Conservation (phyloP, 2,329 filamentous ascomycete species). For the Paecilomyces formosus region DNA sequence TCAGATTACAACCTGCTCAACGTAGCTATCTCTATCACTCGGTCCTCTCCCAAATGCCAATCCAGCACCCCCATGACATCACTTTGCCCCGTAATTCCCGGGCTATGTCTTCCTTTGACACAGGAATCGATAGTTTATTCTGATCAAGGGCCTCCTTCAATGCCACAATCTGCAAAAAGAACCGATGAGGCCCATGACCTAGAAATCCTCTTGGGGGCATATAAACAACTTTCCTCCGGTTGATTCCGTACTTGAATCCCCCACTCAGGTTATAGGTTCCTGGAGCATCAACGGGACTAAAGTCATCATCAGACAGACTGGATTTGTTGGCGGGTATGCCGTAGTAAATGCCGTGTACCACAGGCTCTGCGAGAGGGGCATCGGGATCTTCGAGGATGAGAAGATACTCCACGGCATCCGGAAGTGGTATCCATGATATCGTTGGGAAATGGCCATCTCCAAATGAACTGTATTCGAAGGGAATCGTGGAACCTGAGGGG, state of each 20-base stretch:
- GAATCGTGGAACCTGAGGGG: conserved; percentile 21
- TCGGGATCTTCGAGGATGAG: conserved; percentile 44
- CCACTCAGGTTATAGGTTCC: conserved; percentile 14
- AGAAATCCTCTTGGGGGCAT: conserved; percentile 40
- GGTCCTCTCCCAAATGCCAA: conserved; percentile 38
- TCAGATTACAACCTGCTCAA: too few species aligned
- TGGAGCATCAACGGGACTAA: conserved; percentile 18
- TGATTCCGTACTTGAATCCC: conserved; percentile 42
- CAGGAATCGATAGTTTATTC: conserved; percentile 27
- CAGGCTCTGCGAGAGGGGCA: conserved; percentile 35
- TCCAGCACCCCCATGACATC: conserved; percentile 44
- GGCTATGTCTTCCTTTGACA: conserved; percentile 38
- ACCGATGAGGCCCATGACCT: conserved; percentile 47
- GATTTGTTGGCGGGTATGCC: conserved; percentile 32
- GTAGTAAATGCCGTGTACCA: conserved; percentile 40
- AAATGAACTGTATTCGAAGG: conserved; percentile 31
- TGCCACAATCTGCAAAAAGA: conserved; percentile 46
- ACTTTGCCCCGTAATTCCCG: conserved; percentile 42
- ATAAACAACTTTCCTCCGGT: conserved; percentile 35
- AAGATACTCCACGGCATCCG: conserved; percentile 39
- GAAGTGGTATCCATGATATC: conserved; percentile 31
- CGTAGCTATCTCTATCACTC: too few species aligned
- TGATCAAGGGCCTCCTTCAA: conserved; percentile 38
- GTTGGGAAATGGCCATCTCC: conserved; percentile 35
- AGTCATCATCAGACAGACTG: conserved; percentile 28